Conservation (phyloP, 495 filamentous ascomycete genomes). For the Hypomontagnella submonticulosa region DNA sequence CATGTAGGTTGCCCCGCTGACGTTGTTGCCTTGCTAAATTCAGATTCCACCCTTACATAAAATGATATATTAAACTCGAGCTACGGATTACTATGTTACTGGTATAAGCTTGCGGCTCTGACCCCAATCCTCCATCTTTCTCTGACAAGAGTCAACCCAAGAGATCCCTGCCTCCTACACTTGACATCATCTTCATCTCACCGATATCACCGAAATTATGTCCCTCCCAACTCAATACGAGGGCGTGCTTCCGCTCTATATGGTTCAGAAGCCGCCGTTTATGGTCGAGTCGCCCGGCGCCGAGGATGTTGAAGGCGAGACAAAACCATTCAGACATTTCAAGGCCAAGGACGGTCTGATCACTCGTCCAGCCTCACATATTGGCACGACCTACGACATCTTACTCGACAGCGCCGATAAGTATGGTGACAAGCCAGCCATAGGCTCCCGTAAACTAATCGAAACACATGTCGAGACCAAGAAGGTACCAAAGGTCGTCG, state of each 20-base stretch:
- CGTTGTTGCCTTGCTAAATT: conserved; percentile 25
- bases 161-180: conserved; percentile 21
- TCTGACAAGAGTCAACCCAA: conserved; percentile 12
- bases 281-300: conserved; percentile 64
- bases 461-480: conserved; percentile 70
- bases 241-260: conserved; percentile 54
- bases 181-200: conserved; percentile 12
- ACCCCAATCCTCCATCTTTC: conserved; percentile 4
- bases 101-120: not conserved
- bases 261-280: conserved; percentile 63
- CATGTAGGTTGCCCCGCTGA: conserved; percentile 38
- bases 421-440: conserved; percentile 65
- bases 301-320: conserved; percentile 67
- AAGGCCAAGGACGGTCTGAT: conserved; percentile 64
- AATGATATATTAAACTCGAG: conserved; percentile 26
- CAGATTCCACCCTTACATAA: conserved; percentile 22
- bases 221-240: conserved; percentile 45
- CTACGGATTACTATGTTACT: conserved; percentile 9
- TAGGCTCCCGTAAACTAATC: conserved; percentile 68
- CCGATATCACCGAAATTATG: conserved; percentile 38
- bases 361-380: conserved; percentile 59
- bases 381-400: conserved; percentile 69
- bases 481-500: conserved; percentile 73
- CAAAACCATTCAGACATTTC: conserved; percentile 68
- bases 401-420: conserved; percentile 63